A percentile compares a stretch with the other conserved stretches of the same genome.
These are phyloP conservation scores for Astragalus membranaceus DNA, from an alignment of 306 rosid genomes.

Conservation along the genomic window DNA sequence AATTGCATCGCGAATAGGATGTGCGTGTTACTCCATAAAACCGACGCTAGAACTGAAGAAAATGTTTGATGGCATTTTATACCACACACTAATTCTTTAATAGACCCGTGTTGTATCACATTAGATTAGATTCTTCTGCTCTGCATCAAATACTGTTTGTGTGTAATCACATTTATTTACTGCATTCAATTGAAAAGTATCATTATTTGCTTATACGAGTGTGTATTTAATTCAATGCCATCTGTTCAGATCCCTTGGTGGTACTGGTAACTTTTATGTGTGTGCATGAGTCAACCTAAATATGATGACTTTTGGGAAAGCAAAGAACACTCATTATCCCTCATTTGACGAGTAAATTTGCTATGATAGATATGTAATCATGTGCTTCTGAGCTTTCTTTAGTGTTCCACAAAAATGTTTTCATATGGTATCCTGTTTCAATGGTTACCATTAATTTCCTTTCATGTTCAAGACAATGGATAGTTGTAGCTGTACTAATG, in stretches of 20 bases:
- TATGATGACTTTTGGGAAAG: not conserved
- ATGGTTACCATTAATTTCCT: not conserved
- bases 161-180: slow-evolving; percentile 22
- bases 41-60: slow-evolving; percentile 6
- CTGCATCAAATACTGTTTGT: not conserved
- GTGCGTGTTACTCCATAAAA: slow-evolving; percentile 14
- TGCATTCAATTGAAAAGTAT: slow-evolving; percentile 22
- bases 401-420: not conserved
- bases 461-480: not conserved
- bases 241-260: not conserved
- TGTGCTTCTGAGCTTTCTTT: not conserved
- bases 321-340: not conserved
- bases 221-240: not conserved
- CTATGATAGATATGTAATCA: not conserved
- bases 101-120: not conserved
- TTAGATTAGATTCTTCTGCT: slow-evolving; percentile 9
- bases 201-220: slow-evolving; percentile 4
- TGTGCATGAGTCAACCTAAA: not conserved
- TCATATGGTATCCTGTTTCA: not conserved
- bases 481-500: not conserved
- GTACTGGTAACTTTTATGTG: not conserved
- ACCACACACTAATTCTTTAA: not conserved
- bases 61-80: slow-evolving; percentile 14
- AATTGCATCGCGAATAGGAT: slow-evolving; percentile 12
- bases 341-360: not conserved